Base-by-base conservation (phyloP, 768 basidiomycete genomes). In the Mycena kentingensis region DNA sequence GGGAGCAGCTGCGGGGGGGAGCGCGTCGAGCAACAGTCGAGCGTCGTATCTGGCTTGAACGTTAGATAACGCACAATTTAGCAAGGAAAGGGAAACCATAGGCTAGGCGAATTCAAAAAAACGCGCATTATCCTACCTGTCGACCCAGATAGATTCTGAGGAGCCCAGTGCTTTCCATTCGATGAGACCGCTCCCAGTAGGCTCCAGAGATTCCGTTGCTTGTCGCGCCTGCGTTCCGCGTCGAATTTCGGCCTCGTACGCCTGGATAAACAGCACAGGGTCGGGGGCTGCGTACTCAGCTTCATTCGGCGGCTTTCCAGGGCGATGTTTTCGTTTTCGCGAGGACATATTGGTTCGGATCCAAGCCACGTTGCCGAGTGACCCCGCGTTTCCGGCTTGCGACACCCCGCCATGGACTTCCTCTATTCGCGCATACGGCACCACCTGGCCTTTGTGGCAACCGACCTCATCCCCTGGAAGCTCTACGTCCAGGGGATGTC, bases 381-480 rank as follows among this genome's bases (percentile, higher is more conserved):
- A 18, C 37, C 2, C 42, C 52, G 49, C 54, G 49, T 61, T 45
- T 50, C 55, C 5, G 48, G 31, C 39, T 24, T 36, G n/a, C n/a
- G n/a, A n/a, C n/a, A n/a, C n/a, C n/a, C n/a, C 46, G 47, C 45
- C 36, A 86, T 87, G 84, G 84, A 88, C 64, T 51, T 87, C 58
- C 70, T 88, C 47, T 83, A 87, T 65, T 62, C 72, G 21, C 80
- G 68, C 26, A 67, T 92, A 26, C 85, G 90, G 67, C 73, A 70
- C 16, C 76, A 75, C 16, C 76, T 93, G 21, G 77, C 88, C 13
- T 93, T 88, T 62, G 88, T 93, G 27, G 71, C 83, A 4, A 80
- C 80, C 0, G 85, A 90, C 26, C 74, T 83, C 3, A 84, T 92
- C 34, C 78, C 91, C 69, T 97, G 90, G 86, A 87, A 90, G 65